A percentile compares a stretch with the other conserved stretches of the same genome.
Conservation (phyloP, 306 rosid species). For the Sechiopsis laciniata region DNA sequence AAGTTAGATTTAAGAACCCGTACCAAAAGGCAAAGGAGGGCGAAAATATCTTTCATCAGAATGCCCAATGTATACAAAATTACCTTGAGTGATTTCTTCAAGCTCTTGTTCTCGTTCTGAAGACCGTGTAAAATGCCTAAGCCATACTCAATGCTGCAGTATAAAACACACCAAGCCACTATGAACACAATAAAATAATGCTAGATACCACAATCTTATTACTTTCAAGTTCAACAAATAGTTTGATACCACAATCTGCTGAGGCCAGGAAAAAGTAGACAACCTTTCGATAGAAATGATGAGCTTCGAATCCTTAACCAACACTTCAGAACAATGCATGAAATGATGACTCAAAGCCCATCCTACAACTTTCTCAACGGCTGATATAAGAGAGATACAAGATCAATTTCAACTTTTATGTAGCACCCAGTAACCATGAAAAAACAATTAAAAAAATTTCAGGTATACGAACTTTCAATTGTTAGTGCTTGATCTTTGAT, state of each 20-base stretch:
- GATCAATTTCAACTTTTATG: background rate
- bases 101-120: slow-evolving; percentile 66
- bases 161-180: slow-evolving; percentile 22
- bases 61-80: background rate
- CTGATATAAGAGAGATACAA: slow-evolving; percentile 28
- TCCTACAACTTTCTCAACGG: slow-evolving; percentile 73
- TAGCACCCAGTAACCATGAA: background rate
- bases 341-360: slow-evolving; percentile 80
- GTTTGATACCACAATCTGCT: background rate
- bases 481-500: slow-evolving; percentile 76
- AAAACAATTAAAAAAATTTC: background rate
- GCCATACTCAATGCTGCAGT: slow-evolving; percentile 70
- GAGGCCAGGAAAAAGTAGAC: slow-evolving; percentile 24
- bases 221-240: too few species aligned
- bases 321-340: slow-evolving; percentile 51
- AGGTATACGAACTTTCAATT: slow-evolving; percentile 50
- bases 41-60: background rate
- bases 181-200: slow-evolving; percentile 20
- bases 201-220: too few species aligned
- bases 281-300: slow-evolving; percentile 71
- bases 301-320: slow-evolving; percentile 50
- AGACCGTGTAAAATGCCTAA: slow-evolving; percentile 58
- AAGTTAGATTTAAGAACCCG: background rate
- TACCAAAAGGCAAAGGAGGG: background rate
- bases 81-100: slow-evolving; percentile 79